Evolutionary conservation across 805 yeast species (phyloP), one percentile per base, ranked within the genome.

Genomic region (Candida maesae): DNA sequence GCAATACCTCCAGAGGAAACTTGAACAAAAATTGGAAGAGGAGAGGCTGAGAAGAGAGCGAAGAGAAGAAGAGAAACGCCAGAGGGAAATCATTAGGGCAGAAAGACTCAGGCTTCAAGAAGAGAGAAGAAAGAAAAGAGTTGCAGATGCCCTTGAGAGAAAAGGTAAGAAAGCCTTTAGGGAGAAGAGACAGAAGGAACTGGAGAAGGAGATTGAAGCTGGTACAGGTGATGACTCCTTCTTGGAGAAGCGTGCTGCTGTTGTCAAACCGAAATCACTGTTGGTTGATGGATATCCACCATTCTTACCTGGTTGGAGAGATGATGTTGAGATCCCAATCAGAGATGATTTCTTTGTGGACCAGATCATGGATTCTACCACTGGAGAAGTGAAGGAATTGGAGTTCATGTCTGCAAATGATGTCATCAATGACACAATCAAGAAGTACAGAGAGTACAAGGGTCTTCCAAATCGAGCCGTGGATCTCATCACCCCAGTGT

Each of bases 261-360:
- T n/a, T 25, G n/a, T 7, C 5, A 32, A 39, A 29, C 21, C 38
- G 9, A 28, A 36, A 24, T 40, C 44, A 14, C 33, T 30, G 8
- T 28, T 45, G 8, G 48, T 50, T n/a, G 55, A 53, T 44, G 58
- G 55, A 8, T 56, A 56, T 35, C 25, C 35, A 9, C 61, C 61
- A 6, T 56, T 56, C 41, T 21, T 52, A 7, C 39, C 40, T 9
- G 38, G 30, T 8, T 34, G 55, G 35, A 44, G 42, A 30, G 42
- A 48, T 1, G 58, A 53, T 34, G 44, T 42, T 30, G 58, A 55
- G 27, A 39, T 53, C 6, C 56, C 59, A 33, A 47, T 54, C 16
- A 39, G 51, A 20, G 32, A 42, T 1, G 37, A 35, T 10, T 51
- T 72, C 33, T 71, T 64, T 50, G 56, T 58, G 11, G 56, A 58